phyloP scores from a whole-genome alignment of 1,139 yeast genomes.

The Saccharomycopsis hybrid region DNA sequence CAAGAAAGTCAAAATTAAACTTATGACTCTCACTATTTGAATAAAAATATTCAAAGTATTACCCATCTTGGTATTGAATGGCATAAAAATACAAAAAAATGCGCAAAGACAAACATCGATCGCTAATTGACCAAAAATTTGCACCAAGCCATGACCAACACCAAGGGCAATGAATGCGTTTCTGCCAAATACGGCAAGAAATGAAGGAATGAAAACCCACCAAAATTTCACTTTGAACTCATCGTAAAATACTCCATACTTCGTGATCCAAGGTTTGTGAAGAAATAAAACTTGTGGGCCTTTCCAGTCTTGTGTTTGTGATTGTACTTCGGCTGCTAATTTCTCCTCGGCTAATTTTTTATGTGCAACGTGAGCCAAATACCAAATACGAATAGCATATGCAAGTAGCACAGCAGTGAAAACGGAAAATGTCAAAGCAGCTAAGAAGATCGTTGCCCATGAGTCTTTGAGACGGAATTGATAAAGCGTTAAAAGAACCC shows the following conservation, averaged over 20 bases:
- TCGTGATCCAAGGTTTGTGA: constrained; percentile 29
- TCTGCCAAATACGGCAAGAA: constrained; percentile 27
- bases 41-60: constrained; percentile 28
- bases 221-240: constrained; percentile 29
- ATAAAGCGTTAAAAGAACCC: constrained; percentile 29
- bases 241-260: constrained; percentile 31
- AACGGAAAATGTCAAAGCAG: constrained; percentile 28
- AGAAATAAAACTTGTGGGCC: constrained; percentile 26
- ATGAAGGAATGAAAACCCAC: constrained; percentile 30
- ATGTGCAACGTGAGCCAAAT: constrained; percentile 26
- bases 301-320: not conserved
- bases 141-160: constrained; percentile 29
- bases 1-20: constrained; percentile 27
- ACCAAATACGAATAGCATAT: constrained; percentile 25
- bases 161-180: constrained; percentile 31
- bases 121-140: constrained; percentile 29
- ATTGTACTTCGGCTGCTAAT: too few relatives aligned
- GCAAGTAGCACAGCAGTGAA: constrained; percentile 26
- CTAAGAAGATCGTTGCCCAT: constrained; percentile 29
- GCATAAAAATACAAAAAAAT: constrained; percentile 23
- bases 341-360: constrained; percentile 20
- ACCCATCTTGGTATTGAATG: constrained; percentile 30
- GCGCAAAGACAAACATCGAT: constrained; percentile 25
- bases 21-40: constrained; percentile 27
- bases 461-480: constrained; percentile 30